These are phyloP conservation scores for Leishmania braziliensis DNA, from an alignment of 208 protist genomes.

Conservation along the genomic window DNA sequence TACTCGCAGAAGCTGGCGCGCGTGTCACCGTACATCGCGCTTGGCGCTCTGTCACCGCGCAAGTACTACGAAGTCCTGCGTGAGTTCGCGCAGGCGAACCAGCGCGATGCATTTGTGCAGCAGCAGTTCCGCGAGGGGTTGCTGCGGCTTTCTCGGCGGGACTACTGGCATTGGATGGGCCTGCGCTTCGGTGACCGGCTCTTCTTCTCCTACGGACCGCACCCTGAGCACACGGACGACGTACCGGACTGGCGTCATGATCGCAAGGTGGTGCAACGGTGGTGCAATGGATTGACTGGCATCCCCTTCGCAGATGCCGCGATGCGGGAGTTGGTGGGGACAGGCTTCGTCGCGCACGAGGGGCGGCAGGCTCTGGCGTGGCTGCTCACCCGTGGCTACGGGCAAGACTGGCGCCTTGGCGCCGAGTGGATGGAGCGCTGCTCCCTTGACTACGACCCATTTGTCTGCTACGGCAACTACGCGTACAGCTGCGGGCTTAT, in stretches of 20 bases:
- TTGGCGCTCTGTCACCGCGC: constrained; percentile 79
- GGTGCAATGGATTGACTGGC: constrained; percentile 84
- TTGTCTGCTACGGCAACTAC: constrained; percentile 88
- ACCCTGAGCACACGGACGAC: constrained; percentile 77
- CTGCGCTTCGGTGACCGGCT: constrained; percentile 80
- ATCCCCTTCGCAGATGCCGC: constrained; percentile 90
- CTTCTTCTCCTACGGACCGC: constrained; percentile 84
- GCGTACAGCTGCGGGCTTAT: constrained; percentile 80
- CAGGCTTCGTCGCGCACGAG: constrained; percentile 77
- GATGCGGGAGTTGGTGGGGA: constrained; percentile 81
- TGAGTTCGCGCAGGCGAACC: constrained; percentile 43
- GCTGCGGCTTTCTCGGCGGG: constrained; percentile 77
- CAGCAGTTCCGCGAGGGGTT: constrained; percentile 82
- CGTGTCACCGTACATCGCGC: constrained; percentile 78
- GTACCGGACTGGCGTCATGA: constrained; percentile 80
- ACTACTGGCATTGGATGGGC: constrained; percentile 92
- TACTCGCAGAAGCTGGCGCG: constrained; percentile 80
- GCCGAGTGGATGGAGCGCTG: constrained; percentile 92
- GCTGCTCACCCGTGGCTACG: constrained; percentile 81
- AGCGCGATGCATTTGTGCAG: constrained; percentile 77
- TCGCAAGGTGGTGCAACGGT: constrained; percentile 80
- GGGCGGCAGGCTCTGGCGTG: constrained; percentile 84
- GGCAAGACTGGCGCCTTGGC: constrained; percentile 88
- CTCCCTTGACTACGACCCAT: constrained; percentile 89
- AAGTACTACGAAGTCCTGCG: constrained; percentile 81